These are phyloP conservation scores for Fraxinus excelsior DNA, from an alignment of 257 asterid species.

Conservation along the genomic window DNA sequence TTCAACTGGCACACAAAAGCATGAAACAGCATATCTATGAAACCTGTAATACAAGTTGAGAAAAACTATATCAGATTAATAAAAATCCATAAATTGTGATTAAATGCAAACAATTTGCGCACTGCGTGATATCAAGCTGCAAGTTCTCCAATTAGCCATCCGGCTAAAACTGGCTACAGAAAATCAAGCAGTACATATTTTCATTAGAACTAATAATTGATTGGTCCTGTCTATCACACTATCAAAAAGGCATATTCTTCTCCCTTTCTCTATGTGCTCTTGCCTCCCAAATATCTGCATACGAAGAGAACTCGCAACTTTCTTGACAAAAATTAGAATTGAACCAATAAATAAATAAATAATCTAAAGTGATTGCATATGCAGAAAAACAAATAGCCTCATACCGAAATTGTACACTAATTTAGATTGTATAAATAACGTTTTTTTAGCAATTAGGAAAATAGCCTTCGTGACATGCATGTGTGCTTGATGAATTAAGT, in stretches of 20 bases:
- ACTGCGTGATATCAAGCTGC: background rate
- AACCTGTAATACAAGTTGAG: conserved; percentile 23
- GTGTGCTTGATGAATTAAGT: too few relatives aligned
- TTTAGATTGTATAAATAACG: background rate
- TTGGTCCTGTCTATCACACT: background rate
- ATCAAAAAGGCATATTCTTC: background rate
- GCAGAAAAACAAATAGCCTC: background rate
- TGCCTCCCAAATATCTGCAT: background rate
- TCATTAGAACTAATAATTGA: background rate
- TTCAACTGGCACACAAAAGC: conserved; percentile 28
- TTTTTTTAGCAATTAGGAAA: background rate
- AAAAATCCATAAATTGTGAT: background rate
- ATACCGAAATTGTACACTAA: background rate
- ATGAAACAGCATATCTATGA: conserved; percentile 7
- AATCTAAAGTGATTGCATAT: background rate
- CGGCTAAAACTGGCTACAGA: background rate
- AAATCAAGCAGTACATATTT: background rate
- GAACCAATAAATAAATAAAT: background rate
- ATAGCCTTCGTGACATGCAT: too few relatives aligned
- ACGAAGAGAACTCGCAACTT: background rate
- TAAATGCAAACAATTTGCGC: background rate
- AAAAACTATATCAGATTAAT: conserved; percentile 13
- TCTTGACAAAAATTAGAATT: background rate
- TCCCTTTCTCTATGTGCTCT: background rate
- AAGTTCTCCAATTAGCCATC: background rate